Conservation (phyloP, 495 filamentous ascomycete genomes). For the Aspergillus campestris region DNA sequence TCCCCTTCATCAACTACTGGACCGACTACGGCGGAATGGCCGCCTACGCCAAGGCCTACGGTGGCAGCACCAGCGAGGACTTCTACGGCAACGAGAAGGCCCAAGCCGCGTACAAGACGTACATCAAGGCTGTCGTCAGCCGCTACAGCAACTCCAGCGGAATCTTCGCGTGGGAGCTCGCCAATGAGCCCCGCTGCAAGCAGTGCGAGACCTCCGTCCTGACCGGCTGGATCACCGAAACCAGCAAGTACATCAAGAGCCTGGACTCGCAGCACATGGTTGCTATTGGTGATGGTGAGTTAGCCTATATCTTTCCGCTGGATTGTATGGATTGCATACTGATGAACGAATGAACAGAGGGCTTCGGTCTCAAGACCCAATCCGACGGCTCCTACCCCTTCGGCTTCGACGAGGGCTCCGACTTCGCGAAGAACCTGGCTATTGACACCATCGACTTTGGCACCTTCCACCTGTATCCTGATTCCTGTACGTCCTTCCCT, state of each 20-base stretch:
- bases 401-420: constrained; percentile 48
- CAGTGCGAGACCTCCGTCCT: constrained; percentile 51
- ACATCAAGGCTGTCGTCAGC: constrained; percentile 53
- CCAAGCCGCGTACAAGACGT: constrained; percentile 53
- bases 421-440: constrained; percentile 52
- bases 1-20: constrained; percentile 50
- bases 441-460: constrained; percentile 57
- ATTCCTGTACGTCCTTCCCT: constrained; percentile 38
- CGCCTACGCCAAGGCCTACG: constrained; percentile 55
- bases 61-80: constrained; percentile 35
- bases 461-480: constrained; percentile 59
- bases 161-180: constrained; percentile 65
- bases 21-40: constrained; percentile 58
- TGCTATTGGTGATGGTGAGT: constrained; percentile 49
- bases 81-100: constrained; percentile 51
- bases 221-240: constrained; percentile 53
- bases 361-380: constrained; percentile 31
- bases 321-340: too few relatives aligned
- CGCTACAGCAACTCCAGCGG: constrained; percentile 50
- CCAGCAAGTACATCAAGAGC: constrained; percentile 53
- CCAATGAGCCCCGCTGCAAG: constrained; percentile 62
- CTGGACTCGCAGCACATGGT: constrained; percentile 60
- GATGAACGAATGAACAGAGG: constrained; percentile 10
- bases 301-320: too few relatives aligned
- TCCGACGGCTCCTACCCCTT: constrained; percentile 52